Evolutionary conservation across 2,329 filamentous ascomycete genomes (phyloP).

Genomic region (Fonsecaea monophora): DNA sequence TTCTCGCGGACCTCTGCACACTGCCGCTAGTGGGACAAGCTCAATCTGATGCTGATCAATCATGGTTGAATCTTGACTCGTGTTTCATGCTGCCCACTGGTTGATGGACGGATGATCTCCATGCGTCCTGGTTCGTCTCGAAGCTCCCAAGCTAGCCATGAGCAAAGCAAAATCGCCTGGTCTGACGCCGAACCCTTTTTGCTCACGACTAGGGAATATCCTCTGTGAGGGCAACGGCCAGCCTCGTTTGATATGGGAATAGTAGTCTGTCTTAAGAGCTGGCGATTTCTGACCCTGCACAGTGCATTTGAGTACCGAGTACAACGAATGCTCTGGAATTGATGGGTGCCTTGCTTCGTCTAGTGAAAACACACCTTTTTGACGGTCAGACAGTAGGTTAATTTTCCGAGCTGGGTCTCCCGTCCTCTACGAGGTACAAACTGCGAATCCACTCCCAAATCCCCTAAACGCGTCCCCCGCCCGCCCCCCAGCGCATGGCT

Average conservation of each 20-base stretch:
- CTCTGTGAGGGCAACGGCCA: background rate
- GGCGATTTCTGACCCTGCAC: background rate
- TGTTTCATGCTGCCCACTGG: slow-evolving; percentile 1
- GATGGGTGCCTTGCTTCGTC: background rate
- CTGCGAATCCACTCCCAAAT: background rate
- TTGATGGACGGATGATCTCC: slow-evolving; percentile 13
- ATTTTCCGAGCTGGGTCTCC: slow-evolving; percentile 1
- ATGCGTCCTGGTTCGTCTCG: slow-evolving; percentile 10
- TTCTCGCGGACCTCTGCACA: background rate
- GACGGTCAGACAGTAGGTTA: background rate
- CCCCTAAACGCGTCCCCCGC: background rate
- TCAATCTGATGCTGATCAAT: slow-evolving; percentile 1
- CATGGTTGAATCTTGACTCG: background rate
- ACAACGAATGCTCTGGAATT: background rate
- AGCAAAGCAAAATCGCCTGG: background rate
- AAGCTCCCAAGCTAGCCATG: slow-evolving; percentile 6
- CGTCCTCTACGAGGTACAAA: background rate
- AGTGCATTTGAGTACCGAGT: background rate
- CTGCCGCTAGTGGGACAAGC: slow-evolving; percentile 8
- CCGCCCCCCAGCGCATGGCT: background rate
- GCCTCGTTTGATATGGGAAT: background rate
- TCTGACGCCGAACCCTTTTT: background rate
- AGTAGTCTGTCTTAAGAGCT: background rate
- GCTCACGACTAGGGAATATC: background rate
- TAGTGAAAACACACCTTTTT: background rate